phyloP scores from a whole-genome alignment of 2,329 filamentous ascomycete species.

The Pseudocercospora eumusae region DNA sequence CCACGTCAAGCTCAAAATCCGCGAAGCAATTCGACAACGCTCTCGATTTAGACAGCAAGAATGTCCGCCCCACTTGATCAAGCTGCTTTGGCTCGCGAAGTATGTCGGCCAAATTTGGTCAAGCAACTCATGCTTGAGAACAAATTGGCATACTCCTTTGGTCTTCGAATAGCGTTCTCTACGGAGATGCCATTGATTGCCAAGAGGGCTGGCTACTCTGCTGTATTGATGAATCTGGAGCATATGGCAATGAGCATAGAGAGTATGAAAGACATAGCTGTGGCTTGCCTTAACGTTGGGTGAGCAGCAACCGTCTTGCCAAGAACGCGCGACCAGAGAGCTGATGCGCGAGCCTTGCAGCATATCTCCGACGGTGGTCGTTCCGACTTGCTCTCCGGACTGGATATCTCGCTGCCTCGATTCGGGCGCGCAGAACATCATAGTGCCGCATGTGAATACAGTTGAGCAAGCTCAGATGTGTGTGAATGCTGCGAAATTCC shows the following conservation, averaged over 20 bases:
- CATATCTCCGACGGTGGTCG: constrained; percentile 20
- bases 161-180: constrained; percentile 18
- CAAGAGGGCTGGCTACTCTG: constrained; percentile 17
- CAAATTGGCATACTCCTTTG: constrained; percentile 21
- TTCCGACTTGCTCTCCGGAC: constrained; percentile 18
- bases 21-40: too few species aligned
- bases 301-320: background rate
- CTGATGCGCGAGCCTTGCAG: constrained; percentile 3
- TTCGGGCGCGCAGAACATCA: constrained; percentile 19
- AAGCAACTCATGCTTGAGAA: constrained; percentile 17
- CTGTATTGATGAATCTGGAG: constrained; percentile 19
- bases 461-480: constrained; percentile 23
- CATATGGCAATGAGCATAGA: constrained; percentile 21
- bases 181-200: constrained; percentile 20
- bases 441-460: constrained; percentile 24
- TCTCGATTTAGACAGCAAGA: background rate
- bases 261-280: constrained; percentile 19
- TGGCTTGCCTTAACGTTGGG: constrained; percentile 20
- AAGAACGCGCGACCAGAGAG: background rate
- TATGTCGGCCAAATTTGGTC: constrained; percentile 20
- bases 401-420: constrained; percentile 23
- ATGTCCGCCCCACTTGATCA: background rate
- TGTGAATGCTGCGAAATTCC: constrained; percentile 18
- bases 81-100: constrained; percentile 12
- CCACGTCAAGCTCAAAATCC: too few species aligned